Evolutionary conservation across 306 rosid species (phyloP), one percentile per base, ranked within the genome.

Genomic region (Carpinus fangiana): DNA sequence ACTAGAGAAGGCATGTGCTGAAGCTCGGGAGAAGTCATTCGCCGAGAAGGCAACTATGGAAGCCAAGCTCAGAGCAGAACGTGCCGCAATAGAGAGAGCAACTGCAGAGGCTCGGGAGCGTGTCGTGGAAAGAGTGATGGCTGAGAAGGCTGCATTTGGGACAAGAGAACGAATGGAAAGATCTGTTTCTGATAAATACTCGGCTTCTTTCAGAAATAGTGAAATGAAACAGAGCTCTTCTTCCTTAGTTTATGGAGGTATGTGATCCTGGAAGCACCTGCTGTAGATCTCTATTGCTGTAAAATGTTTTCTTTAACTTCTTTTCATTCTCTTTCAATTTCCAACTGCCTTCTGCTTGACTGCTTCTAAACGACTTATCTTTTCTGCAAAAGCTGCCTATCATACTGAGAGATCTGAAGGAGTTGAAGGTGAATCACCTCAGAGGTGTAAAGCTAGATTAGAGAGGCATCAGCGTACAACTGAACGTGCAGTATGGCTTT

Each of bases 101-200:
- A 92, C 91, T 72, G 90, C 90, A 70, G 97, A 94, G 91, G 98
- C 97, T 75, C 88, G 98, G 70, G 97, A 92, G 82, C 96, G 97
- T 70, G 97, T 97, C 34, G 88, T 84, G 75, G 98, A 86, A 80
- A 94, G 82, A 85, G 89, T 74, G 41, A 94, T 85, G 87, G 88
- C 85, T 85, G 97, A 92, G 78, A 88, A 90, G 86, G 86, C 88
- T 79, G 89, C 79, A 48, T 89, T 79, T 73, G 93, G 81, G 79
- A 85, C 89, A 71, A 87, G 89, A 76, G 98, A 91, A 55, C 82
- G 89, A 56, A 79, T 94, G 36, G 95, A 85, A 80, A 92, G 97
- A 90, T 93, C 97, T 46, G 92, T 93, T 86, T 93, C 99, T 66
- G 98, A 94, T 71, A 90, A 90, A 65, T 91, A 83, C 81, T 68